A percentile compares a stretch with the other conserved stretches of the same genome.
phyloP scores from a whole-genome alignment of 1,284 basidiomycete genomes.

The Gomphus bonarii region DNA sequence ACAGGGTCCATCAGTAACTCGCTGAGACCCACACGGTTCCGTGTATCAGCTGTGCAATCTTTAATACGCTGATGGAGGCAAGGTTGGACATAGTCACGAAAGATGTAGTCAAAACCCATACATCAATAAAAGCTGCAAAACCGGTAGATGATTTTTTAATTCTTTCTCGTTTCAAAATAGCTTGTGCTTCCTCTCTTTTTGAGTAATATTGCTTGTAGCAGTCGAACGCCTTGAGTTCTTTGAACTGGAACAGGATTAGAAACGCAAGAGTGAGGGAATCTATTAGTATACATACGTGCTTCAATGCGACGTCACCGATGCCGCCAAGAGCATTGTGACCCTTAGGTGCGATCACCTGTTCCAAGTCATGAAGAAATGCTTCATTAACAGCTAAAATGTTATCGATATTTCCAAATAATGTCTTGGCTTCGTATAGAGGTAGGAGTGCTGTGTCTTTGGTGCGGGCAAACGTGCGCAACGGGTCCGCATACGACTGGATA shows the following conservation, averaged over 20 bases:
- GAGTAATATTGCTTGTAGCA: conserved; percentile 87
- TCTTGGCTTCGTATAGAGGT: conserved; percentile 83
- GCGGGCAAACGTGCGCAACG: conserved; percentile 76
- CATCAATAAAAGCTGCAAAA: conserved; percentile 80
- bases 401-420: conserved; percentile 90
- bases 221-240: conserved; percentile 73
- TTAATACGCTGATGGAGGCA: conserved; percentile 61
- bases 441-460: conserved; percentile 82
- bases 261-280: background rate
- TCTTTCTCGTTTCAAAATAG: conserved; percentile 77
- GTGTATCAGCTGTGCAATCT: conserved; percentile 73
- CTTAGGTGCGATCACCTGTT: conserved; percentile 57
- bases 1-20: conserved; percentile 99
- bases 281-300: conserved; percentile 39
- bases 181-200: conserved; percentile 89
- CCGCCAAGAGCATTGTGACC: conserved; percentile 49
- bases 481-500: conserved; percentile 75
- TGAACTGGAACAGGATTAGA: conserved; percentile 36
- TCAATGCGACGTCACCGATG: conserved; percentile 78
- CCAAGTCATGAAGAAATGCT: conserved; percentile 77
- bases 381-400: conserved; percentile 81
- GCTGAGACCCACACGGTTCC: conserved; percentile 81
- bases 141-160: conserved; percentile 58
- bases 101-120: conserved; percentile 28
- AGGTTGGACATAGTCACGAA: conserved; percentile 6